These are phyloP conservation scores for Beauveria australis DNA, from an alignment of 2,329 filamentous ascomycete genomes.

Conservation along the genomic window DNA sequence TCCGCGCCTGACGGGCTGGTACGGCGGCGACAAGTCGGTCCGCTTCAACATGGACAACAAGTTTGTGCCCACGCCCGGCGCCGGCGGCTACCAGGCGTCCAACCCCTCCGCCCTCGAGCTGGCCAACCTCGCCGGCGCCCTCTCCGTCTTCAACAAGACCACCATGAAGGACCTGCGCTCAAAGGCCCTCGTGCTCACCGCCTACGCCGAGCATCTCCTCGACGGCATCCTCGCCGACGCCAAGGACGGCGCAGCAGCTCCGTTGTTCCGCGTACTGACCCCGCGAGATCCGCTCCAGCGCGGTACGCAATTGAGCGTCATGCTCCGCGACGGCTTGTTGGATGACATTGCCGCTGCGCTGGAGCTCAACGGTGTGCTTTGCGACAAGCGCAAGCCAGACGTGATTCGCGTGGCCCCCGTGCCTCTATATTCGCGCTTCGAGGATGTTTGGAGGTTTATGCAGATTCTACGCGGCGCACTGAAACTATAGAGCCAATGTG, in stretches of 20 bases:
- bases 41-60: constrained; percentile 78
- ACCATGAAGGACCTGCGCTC: constrained; percentile 59
- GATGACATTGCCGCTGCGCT: constrained; percentile 58
- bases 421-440: constrained; percentile 74
- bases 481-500: constrained; percentile 14
- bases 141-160: constrained; percentile 67
- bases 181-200: constrained; percentile 66
- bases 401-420: constrained; percentile 79
- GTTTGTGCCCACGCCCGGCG: constrained; percentile 70
- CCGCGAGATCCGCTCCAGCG: constrained; percentile 59
- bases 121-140: constrained; percentile 61
- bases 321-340: constrained; percentile 59
- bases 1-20: constrained; percentile 74
- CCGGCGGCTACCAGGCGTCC: constrained; percentile 74
- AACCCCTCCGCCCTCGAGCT: constrained; percentile 76
- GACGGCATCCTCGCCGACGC: constrained; percentile 30
- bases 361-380: constrained; percentile 61
- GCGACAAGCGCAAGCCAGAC: constrained; percentile 78
- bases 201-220: constrained; percentile 66
- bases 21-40: constrained; percentile 68
- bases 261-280: constrained; percentile 61
- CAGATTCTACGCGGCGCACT: constrained; percentile 29
- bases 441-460: constrained; percentile 54
- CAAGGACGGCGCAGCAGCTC: constrained; percentile 17
- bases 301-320: constrained; percentile 71